These are phyloP conservation scores for Salix exigua DNA, from an alignment of 345 rosid species.

Conservation along the genomic window DNA sequence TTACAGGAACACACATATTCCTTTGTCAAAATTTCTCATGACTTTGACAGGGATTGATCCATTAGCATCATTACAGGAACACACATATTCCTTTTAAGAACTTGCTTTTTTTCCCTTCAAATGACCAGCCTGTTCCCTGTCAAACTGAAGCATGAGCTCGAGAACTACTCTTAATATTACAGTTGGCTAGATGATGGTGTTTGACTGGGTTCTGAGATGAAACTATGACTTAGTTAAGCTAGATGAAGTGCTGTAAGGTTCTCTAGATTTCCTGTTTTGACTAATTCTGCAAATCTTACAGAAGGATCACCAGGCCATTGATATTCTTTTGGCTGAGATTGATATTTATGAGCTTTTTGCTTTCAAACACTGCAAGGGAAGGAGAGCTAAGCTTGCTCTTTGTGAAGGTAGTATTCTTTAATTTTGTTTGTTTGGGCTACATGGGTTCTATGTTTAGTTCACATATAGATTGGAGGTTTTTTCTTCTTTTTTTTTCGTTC, in stretches of 20 bases:
- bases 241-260: neutral
- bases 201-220: neutral
- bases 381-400: constrained; percentile 88
- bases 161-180: neutral
- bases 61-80: neutral
- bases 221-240: neutral
- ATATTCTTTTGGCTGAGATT: constrained; percentile 93
- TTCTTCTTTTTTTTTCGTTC: neutral
- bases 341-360: constrained; percentile 98
- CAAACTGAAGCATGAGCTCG: neutral
- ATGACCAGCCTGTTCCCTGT: neutral
- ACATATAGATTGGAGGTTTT: neutral
- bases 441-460: neutral
- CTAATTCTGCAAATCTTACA: constrained; percentile 31
- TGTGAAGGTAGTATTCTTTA: constrained; percentile 65
- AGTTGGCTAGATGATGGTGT: constrained; percentile 1
- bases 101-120: neutral
- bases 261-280: constrained; percentile 14
- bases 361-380: constrained; percentile 96
- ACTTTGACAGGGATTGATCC: neutral
- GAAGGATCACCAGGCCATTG: constrained; percentile 98
- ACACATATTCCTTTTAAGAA: neutral
- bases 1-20: neutral
- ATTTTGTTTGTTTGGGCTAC: neutral
- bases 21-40: neutral